These are phyloP conservation scores for Trypanosoma conorhini DNA, from an alignment of 208 protist genomes.

Conservation along the genomic window DNA sequence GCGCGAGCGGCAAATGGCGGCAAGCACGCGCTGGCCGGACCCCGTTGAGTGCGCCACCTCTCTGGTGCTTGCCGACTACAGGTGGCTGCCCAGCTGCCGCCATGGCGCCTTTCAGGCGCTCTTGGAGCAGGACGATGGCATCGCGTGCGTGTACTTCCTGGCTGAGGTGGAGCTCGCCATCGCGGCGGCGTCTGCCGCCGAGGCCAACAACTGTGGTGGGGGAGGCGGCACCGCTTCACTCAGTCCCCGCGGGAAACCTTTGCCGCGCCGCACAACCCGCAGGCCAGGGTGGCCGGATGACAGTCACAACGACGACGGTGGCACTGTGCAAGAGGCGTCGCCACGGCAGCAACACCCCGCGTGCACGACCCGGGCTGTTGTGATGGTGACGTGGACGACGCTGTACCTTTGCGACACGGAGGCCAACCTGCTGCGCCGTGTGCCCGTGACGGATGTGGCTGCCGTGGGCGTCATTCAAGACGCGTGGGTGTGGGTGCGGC, in stretches of 20 bases:
- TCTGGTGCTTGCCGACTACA: conserved; percentile 13
- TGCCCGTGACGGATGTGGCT: conserved; percentile 9
- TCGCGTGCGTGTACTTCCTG: conserved; percentile 20
- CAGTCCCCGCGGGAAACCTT: not conserved
- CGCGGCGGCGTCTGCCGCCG: not conserved
- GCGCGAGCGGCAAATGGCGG: not conserved
- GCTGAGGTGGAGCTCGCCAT: conserved; percentile 15
- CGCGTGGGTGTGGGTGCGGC: conserved; percentile 17
- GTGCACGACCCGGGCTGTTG: not conserved
- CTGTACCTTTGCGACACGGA: conserved; percentile 20
- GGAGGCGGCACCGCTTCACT: too few relatives aligned
- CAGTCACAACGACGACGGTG: too few relatives aligned
- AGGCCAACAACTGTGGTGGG: not conserved
- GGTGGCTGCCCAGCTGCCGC: conserved; percentile 10
- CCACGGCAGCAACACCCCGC: not conserved
- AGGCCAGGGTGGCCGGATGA: not conserved
- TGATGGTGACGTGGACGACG: conserved; percentile 11
- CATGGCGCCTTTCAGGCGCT: conserved; percentile 15
- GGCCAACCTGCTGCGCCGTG: conserved; percentile 4
- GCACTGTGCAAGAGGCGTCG: not conserved
- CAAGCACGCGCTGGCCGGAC: not conserved
- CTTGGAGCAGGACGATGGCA: conserved; percentile 9
- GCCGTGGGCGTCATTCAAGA: conserved; percentile 9
- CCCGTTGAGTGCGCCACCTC: conserved; percentile 7
- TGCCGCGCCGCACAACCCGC: not conserved